These are phyloP conservation scores for Candida khao-thaluensis DNA, from an alignment of 805 yeast genomes.

Conservation along the genomic window DNA sequence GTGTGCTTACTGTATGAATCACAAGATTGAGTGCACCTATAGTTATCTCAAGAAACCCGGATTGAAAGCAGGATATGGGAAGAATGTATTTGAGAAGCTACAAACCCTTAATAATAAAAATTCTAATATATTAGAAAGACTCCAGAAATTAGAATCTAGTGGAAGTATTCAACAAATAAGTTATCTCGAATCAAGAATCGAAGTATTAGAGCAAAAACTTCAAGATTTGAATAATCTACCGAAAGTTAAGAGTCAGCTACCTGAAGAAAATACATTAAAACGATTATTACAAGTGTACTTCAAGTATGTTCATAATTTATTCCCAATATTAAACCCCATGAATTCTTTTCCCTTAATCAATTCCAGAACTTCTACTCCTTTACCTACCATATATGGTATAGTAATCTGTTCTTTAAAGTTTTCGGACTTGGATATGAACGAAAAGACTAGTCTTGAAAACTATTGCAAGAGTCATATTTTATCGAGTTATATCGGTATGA, in stretches of 20 bases:
- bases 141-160: constrained; percentile 1
- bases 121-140: not conserved
- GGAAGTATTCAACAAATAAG: constrained; percentile 1
- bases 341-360: constrained; percentile 1
- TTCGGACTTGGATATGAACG: not conserved
- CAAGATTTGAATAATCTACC: constrained; percentile 3
- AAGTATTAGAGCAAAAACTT: constrained; percentile 12
- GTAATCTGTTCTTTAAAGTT: constrained; percentile 6
- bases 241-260: not conserved
- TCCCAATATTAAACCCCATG: constrained; percentile 9
- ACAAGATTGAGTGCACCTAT: constrained; percentile 4
- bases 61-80: constrained; percentile 9
- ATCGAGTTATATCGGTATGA: not conserved
- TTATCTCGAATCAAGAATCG: not conserved
- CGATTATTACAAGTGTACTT: constrained; percentile 4
- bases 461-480: constrained; percentile 7
- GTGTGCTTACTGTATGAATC: constrained; percentile 8
- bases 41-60: constrained; percentile 9
- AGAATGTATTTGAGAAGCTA: constrained; percentile 5
- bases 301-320: constrained; percentile 4
- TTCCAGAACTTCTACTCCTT: constrained; percentile 3
- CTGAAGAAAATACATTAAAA: not conserved
- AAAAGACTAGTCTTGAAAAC: not conserved
- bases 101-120: constrained; percentile 2
- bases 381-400: constrained; percentile 7